phyloP scores from a whole-genome alignment of 768 basidiomycete species.

The Boletus rubroflammeus region DNA sequence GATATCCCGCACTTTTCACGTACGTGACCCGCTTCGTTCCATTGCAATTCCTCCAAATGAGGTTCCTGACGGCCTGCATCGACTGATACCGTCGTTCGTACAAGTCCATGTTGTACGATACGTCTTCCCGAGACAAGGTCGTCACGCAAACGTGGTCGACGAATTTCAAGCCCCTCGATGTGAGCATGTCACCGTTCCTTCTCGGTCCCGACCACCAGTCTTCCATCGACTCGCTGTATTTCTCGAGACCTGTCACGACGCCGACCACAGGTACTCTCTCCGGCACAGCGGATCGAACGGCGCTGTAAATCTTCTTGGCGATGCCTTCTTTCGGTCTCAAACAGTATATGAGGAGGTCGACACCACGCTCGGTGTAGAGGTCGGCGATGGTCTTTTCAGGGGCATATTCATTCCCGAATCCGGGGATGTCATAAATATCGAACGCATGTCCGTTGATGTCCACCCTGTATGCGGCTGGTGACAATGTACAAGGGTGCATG shows the following conservation, averaged over 20 bases:
- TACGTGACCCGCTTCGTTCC: conserved; percentile 30
- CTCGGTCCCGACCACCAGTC: conserved; percentile 31
- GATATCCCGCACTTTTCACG: conserved; percentile 29
- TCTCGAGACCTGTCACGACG: conserved; percentile 37
- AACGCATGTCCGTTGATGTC: conserved; percentile 31
- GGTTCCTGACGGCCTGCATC: conserved; percentile 22
- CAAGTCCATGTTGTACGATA: conserved; percentile 32
- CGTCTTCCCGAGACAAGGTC: conserved; percentile 31
- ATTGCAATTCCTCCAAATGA: conserved; percentile 30
- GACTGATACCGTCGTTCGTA: conserved; percentile 30
- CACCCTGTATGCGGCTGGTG: conserved; percentile 24
- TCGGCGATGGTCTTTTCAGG: conserved; percentile 25
- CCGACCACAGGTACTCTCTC: conserved; percentile 37
- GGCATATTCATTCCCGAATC: conserved; percentile 20
- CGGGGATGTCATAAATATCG: conserved; percentile 31
- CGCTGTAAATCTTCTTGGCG: conserved; percentile 23
- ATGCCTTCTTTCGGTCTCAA: conserved; percentile 29
- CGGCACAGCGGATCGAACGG: conserved; percentile 26
- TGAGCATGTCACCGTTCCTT: conserved; percentile 35
- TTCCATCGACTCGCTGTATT: conserved; percentile 30
- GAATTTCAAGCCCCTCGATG: conserved; percentile 33
- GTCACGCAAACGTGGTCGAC: conserved; percentile 43
- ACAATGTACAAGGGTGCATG: conserved; percentile 28
- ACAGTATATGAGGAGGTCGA: conserved; percentile 32
- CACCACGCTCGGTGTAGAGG: conserved; percentile 30